Evolutionary conservation across 352 stramenopile genomes (phyloP).

Genomic region (Stephanocyclus meneghinianus): DNA sequence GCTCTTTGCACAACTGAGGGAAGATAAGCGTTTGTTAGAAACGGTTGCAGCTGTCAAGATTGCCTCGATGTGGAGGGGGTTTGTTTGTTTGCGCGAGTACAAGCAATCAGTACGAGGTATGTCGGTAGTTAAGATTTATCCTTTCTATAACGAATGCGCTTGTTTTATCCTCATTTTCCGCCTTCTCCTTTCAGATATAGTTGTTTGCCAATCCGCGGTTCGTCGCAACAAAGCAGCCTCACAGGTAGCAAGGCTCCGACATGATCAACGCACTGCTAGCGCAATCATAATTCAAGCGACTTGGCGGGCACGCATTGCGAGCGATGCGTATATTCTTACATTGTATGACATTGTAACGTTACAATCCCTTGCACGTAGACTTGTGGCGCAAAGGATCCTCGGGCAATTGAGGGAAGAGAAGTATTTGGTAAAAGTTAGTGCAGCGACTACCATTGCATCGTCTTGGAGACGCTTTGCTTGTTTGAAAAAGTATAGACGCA

Average conservation of each 20-base stretch:
- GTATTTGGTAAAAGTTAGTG: background rate
- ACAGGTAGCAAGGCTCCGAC: background rate
- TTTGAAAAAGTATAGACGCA: background rate
- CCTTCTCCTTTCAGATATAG: constrained; percentile 5
- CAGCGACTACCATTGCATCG: background rate
- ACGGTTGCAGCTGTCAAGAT: background rate
- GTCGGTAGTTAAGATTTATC: background rate
- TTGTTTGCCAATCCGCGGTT: background rate
- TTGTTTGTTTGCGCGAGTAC: background rate
- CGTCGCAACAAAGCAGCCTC: background rate
- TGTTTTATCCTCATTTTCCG: background rate
- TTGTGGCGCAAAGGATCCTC: background rate
- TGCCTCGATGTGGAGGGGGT: background rate
- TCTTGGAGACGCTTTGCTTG: background rate
- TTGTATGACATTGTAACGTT: background rate
- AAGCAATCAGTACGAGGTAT: background rate
- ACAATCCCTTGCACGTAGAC: background rate
- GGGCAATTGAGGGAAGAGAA: background rate
- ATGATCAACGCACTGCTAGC: background rate
- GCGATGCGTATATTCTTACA: background rate
- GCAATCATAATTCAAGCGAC: background rate
- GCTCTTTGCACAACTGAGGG: background rate
- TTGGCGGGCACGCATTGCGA: background rate
- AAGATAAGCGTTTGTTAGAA: background rate
- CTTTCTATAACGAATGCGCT: too few relatives aligned